Percentiles rank a stretch among this genome's conserved stretches.
phyloP scores from a whole-genome alignment of 1,284 basidiomycete genomes.

The Rhodofomes roseus region DNA sequence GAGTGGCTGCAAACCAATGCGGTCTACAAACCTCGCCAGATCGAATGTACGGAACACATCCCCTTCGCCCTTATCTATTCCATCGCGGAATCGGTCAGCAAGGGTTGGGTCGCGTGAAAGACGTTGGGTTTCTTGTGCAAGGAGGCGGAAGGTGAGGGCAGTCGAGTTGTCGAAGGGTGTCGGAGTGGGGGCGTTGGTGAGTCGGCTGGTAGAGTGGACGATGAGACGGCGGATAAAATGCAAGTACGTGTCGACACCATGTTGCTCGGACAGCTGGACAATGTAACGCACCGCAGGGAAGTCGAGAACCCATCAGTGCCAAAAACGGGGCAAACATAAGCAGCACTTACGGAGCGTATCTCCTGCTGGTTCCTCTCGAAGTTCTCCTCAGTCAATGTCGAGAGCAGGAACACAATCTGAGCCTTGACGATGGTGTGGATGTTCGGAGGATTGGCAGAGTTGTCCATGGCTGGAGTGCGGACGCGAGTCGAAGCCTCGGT shows the following conservation, averaged over 20 bases:
- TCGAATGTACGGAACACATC: slow-evolving; percentile 79
- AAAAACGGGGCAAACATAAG: slow-evolving; percentile 5
- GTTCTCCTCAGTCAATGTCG: slow-evolving; percentile 91
- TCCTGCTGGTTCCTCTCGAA: slow-evolving; percentile 89
- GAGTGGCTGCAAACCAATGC: slow-evolving; percentile 72
- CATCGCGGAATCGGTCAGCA: slow-evolving; percentile 83
- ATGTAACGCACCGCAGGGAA: not conserved
- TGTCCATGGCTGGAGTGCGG: slow-evolving; percentile 56
- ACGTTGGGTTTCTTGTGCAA: slow-evolving; percentile 84
- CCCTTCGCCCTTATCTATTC: slow-evolving; percentile 79
- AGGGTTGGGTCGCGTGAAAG: slow-evolving; percentile 84
- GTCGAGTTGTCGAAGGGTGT: slow-evolving; percentile 66
- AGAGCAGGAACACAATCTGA: slow-evolving; percentile 91
- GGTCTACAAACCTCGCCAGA: slow-evolving; percentile 73
- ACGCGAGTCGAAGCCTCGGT: slow-evolving; percentile 74
- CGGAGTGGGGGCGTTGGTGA: slow-evolving; percentile 51
- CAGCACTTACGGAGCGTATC: slow-evolving; percentile 78
- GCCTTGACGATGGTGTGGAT: slow-evolving; percentile 79
- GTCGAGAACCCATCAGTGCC: slow-evolving; percentile 7
- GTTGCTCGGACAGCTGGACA: slow-evolving; percentile 83
- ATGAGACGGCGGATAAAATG: slow-evolving; percentile 94
- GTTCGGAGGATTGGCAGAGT: slow-evolving; percentile 51
- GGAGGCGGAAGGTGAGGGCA: slow-evolving; percentile 73
- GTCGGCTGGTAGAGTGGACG: slow-evolving; percentile 73
- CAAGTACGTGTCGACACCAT: slow-evolving; percentile 92